phyloP scores from a whole-genome alignment of 805 yeast genomes.

The Candida fluviatilis region DNA sequence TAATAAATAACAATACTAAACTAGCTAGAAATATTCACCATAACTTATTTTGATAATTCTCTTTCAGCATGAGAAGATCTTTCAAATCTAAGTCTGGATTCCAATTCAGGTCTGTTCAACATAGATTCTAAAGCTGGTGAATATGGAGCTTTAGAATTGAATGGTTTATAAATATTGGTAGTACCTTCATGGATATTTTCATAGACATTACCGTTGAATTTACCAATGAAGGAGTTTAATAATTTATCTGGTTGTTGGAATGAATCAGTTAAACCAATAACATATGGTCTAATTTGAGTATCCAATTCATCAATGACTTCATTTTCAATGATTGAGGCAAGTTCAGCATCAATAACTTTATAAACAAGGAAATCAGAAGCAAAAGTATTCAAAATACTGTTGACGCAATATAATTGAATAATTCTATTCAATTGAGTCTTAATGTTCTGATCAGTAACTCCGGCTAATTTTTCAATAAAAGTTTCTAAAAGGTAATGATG shows the following conservation, averaged over 20 bases:
- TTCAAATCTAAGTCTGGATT: conserved; percentile 37
- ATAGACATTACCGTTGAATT: conserved; percentile 41
- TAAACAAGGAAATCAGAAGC: conserved; percentile 69
- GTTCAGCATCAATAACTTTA: conserved; percentile 47
- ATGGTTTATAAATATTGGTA: conserved; percentile 31
- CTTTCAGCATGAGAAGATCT: conserved; percentile 29
- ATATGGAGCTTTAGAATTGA: conserved; percentile 38
- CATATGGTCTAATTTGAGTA: conserved; percentile 36
- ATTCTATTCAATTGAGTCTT: conserved; percentile 48
- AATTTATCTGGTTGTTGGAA: conserved; percentile 42
- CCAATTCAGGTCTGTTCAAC: conserved; percentile 36
- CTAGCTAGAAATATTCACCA: not conserved
- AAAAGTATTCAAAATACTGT: conserved; percentile 61
- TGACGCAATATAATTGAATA: conserved; percentile 53
- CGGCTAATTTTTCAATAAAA: conserved; percentile 33
- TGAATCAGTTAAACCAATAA: conserved; percentile 38
- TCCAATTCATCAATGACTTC: conserved; percentile 14
- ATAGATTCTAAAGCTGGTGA: conserved; percentile 32
- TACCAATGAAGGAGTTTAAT: conserved; percentile 39
- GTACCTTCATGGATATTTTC: conserved; percentile 38
- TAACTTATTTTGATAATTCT: conserved; percentile 22
- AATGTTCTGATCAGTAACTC: conserved; percentile 36
- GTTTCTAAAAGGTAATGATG: conserved; percentile 43
- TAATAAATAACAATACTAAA: not conserved
- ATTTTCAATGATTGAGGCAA: conserved; percentile 6